Evolutionary conservation across 2,329 filamentous ascomycete genomes (phyloP), one percentile per base, ranked within the genome.

Genomic region (Chrysosporium keratinophilum): DNA sequence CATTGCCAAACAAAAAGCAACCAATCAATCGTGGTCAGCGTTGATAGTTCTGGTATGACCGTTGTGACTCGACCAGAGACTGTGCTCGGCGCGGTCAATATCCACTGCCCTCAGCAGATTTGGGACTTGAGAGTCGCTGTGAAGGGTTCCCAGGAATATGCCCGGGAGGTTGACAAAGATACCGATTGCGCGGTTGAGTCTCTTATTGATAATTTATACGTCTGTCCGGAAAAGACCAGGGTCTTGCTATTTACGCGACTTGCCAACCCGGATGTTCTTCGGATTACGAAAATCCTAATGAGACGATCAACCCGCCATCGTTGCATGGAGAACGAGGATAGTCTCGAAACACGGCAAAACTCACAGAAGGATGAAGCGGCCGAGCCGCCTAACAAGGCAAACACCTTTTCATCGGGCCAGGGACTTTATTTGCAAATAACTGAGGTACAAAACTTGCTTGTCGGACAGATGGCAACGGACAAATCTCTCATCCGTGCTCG

Each of bases 81-180:
- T 14, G 56, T 56, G 1, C 60, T 73, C 2, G 70, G 69, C 2
- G 61, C 61, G 2, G 65, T 71, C 9, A 68, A 68, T 55, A 46
- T 73, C 2, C 71, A 72, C 49, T 70, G 67, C 46, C 71, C 71
- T 2, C 58, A 56, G 1, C 60, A 64, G 7, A 64, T 64, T 14
- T 74, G 71, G 71, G 72, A 74, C 62, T 65, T 69, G 28, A 64
- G 63, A 14, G 60, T 65, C 1, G 57, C 62, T 15, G 43, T 74
- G 14, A 62, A 56, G 39, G 67, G 70, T 1, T 52, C 53, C 12
- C 56, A 61, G 28, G 58, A 64, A 19, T 64, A 65, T 57, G 39
- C 53, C 5, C 47, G 54, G 3, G 60, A 60, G 17, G 51, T 56
- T 20, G 59, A 65, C 9, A 52, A 55, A 0, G 62, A 67, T 15